Evolutionary conservation across 345 rosid species (phyloP).

Genomic region (Citrus trifoliata): DNA sequence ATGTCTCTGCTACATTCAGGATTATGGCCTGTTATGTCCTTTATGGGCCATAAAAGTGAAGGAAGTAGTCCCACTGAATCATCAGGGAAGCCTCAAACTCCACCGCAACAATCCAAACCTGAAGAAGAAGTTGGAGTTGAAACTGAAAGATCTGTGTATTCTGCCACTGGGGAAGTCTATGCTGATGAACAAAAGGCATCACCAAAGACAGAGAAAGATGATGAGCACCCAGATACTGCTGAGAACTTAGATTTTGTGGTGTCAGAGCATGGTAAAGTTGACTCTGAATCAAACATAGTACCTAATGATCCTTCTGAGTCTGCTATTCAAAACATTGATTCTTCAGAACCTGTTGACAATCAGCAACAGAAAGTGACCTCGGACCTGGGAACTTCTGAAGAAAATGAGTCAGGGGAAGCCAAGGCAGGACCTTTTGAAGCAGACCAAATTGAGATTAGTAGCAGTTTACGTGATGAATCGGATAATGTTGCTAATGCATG

Average conservation of each 20-base stretch:
- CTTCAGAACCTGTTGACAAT: constrained; percentile 29
- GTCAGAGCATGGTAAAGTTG: constrained; percentile 36
- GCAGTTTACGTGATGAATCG: constrained; percentile 29
- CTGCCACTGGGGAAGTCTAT: constrained; percentile 16
- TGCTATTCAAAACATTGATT: constrained; percentile 27
- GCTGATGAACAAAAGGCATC: constrained; percentile 40
- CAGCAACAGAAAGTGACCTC: constrained; percentile 34
- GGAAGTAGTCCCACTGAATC: constrained; percentile 36
- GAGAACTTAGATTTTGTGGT: constrained; percentile 33
- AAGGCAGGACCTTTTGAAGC: constrained; percentile 33
- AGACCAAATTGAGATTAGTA: constrained; percentile 29
- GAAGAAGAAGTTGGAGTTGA: constrained; percentile 40
- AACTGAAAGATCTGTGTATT: constrained; percentile 26
- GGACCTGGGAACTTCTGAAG: constrained; percentile 31
- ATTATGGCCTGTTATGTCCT: constrained; percentile 77
- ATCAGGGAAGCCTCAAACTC: constrained; percentile 34
- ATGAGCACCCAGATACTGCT: constrained; percentile 26
- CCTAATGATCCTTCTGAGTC: constrained; percentile 37
- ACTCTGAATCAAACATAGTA: constrained; percentile 31
- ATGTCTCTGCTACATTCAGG: constrained; percentile 44
- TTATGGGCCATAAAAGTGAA: constrained; percentile 69
- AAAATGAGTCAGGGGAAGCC: constrained; percentile 34
- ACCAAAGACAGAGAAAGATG: constrained; percentile 24
- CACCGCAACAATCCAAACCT: constrained; percentile 23
- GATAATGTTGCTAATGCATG: constrained; percentile 28